Evolutionary conservation across 257 asterid genomes (phyloP).

Genomic region (Datura wrightii): DNA sequence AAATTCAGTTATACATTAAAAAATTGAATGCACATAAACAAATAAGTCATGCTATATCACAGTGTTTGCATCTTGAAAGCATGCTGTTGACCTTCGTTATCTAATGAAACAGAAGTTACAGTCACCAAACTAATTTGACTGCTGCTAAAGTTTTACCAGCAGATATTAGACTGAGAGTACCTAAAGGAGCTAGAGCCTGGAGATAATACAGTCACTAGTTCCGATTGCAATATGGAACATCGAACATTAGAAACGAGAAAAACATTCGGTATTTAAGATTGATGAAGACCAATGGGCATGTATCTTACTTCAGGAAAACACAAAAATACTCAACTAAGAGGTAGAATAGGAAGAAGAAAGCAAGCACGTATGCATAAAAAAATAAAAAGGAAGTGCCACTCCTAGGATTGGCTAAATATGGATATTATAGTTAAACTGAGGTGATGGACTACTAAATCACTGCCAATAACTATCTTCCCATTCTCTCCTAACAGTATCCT

Average conservation of each 20-base stretch:
- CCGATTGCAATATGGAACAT: neutral
- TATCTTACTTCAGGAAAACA: constrained; percentile 2
- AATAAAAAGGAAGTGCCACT: neutral
- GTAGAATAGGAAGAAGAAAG: neutral
- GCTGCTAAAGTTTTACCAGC: constrained; percentile 3
- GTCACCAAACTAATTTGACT: constrained; percentile 16
- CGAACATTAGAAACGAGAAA: neutral
- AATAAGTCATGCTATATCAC: neutral
- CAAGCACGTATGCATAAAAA: neutral
- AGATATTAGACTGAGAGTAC: neutral
- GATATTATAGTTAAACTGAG: neutral
- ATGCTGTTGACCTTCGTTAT: constrained; percentile 2
- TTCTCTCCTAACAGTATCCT: neutral
- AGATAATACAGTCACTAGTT: constrained; percentile 1
- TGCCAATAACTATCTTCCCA: neutral
- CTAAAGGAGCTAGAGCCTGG: constrained; percentile 15
- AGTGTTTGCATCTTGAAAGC: constrained; percentile 9
- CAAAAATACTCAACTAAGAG: neutral
- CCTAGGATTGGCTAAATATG: neutral
- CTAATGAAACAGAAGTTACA: constrained; percentile 11
- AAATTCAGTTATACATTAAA: neutral
- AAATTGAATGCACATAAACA: neutral
- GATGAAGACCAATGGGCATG: constrained; percentile 15
- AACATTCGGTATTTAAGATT: neutral
- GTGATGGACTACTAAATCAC: constrained; percentile 19